Evolutionary conservation across 805 yeast genomes (phyloP).

Genomic region (Cyberlindnera mycetangii): DNA sequence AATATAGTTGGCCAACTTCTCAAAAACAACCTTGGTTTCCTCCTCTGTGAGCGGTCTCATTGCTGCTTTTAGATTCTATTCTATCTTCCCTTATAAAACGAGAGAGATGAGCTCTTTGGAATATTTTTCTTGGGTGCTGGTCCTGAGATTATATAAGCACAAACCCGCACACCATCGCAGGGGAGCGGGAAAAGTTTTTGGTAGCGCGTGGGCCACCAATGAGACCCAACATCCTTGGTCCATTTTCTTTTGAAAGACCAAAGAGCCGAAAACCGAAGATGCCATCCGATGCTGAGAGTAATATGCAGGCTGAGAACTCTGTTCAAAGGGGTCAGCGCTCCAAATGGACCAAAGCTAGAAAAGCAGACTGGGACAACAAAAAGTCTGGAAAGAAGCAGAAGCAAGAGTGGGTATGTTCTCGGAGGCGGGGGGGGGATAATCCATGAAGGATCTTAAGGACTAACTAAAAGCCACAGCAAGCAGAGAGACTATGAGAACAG

Average conservation of each 20-base stretch:
- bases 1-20: constrained; percentile 91
- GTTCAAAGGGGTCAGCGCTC: constrained; percentile 41
- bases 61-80: neutral
- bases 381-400: constrained; percentile 22
- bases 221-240: neutral
- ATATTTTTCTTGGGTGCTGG: neutral
- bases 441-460: constrained; percentile 1
- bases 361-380: constrained; percentile 23
- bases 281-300: constrained; percentile 22
- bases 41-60: constrained; percentile 98
- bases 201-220: neutral
- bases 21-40: constrained; percentile 94
- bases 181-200: constrained; percentile 1
- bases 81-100: neutral
- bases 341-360: constrained; percentile 32
- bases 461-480: constrained; percentile 13
- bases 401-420: constrained; percentile 31
- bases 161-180: constrained; percentile 10
- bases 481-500: constrained; percentile 21
- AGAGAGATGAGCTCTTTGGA: constrained; percentile 6
- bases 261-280: neutral
- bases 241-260: neutral
- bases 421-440: neutral
- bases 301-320: constrained; percentile 38
- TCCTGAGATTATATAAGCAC: neutral